phyloP scores from a whole-genome alignment of 1,139 yeast species.

The Suzukiozyma palmioleophila region DNA sequence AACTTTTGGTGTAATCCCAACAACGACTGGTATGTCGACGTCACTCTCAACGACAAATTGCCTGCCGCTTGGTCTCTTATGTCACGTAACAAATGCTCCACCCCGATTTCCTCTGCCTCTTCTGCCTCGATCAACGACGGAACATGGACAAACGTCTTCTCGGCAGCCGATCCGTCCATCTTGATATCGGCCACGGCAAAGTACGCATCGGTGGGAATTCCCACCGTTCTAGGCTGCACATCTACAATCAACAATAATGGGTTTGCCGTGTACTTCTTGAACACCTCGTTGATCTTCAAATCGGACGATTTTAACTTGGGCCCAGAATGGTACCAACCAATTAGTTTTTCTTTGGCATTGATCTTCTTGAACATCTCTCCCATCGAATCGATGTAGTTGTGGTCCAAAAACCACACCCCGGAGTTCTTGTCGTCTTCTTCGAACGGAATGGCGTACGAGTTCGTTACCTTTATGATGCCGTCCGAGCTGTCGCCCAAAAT shows the following conservation, averaged over 20 bases:
- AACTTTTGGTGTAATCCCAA: constrained; percentile 82
- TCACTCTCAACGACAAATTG: constrained; percentile 76
- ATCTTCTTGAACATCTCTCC: constrained; percentile 97
- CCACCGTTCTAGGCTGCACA: constrained; percentile 76
- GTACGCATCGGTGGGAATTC: constrained; percentile 95
- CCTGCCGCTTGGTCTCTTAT: constrained; percentile 97
- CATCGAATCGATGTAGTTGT: constrained; percentile 94
- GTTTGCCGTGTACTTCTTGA: constrained; percentile 76
- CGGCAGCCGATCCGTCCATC: constrained; percentile 94
- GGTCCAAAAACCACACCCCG: constrained; percentile 96
- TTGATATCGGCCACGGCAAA: constrained; percentile 92
- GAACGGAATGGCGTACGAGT: constrained; percentile 86
- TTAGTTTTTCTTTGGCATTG: constrained; percentile 90
- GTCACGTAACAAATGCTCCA: constrained; percentile 90
- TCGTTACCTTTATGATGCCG: constrained; percentile 60
- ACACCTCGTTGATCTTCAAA: constrained; percentile 81
- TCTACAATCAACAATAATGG: constrained; percentile 90
- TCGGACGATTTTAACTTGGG: constrained; percentile 89
- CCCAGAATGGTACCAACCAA: constrained; percentile 99
- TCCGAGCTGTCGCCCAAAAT: constrained; percentile 75
- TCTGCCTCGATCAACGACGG: constrained; percentile 95
- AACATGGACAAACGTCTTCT: constrained; percentile 87
- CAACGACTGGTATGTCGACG: constrained; percentile 84
- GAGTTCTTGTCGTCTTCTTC: constrained; percentile 94
- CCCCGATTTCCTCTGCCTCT: constrained; percentile 99